phyloP scores from a whole-genome alignment of 129 eudicot genomes.

The Helianthus tuberosus region DNA sequence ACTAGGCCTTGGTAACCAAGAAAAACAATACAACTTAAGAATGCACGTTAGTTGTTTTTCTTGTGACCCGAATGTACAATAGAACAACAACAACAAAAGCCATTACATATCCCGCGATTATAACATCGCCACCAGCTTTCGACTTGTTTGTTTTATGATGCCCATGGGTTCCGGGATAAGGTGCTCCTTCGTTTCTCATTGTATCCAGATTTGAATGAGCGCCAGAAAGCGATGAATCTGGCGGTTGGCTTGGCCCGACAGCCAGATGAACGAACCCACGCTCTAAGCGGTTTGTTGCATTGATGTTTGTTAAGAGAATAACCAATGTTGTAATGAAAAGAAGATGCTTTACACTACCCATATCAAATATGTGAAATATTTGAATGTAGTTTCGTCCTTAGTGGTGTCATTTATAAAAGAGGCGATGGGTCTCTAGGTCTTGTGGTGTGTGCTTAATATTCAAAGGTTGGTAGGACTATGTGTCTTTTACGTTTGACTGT shows the following conservation, averaged over 20 bases:
- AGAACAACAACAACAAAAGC: conserved; percentile 48
- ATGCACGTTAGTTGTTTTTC: conserved; percentile 17
- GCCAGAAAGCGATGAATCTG: conserved; percentile 18
- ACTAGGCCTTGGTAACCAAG: background rate
- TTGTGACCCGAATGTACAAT: conserved; percentile 52
- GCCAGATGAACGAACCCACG: background rate
- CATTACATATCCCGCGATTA: conserved; percentile 56
- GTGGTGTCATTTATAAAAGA: conserved; percentile 11
- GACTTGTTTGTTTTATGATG: conserved; percentile 37
- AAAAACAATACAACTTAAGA: conserved; percentile 2
- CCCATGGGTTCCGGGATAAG: conserved; percentile 21
- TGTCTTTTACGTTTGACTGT: conserved; percentile 25
- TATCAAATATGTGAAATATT: conserved; percentile 23
- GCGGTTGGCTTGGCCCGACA: conserved; percentile 22
- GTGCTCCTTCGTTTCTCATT: conserved; percentile 6
- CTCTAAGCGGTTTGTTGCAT: conserved; percentile 24
- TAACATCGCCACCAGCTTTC: conserved; percentile 54
- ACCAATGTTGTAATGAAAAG: conserved; percentile 20
- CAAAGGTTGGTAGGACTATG: conserved; percentile 15
- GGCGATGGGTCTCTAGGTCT: conserved; percentile 16
- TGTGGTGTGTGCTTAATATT: conserved; percentile 11
- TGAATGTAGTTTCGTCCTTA: conserved; percentile 1
- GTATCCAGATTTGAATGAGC: background rate
- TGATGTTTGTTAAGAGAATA: conserved; percentile 17
- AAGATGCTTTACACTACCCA: conserved; percentile 30